phyloP scores from a whole-genome alignment of 2,329 filamentous ascomycete genomes.

The Zarea fungicola region DNA sequence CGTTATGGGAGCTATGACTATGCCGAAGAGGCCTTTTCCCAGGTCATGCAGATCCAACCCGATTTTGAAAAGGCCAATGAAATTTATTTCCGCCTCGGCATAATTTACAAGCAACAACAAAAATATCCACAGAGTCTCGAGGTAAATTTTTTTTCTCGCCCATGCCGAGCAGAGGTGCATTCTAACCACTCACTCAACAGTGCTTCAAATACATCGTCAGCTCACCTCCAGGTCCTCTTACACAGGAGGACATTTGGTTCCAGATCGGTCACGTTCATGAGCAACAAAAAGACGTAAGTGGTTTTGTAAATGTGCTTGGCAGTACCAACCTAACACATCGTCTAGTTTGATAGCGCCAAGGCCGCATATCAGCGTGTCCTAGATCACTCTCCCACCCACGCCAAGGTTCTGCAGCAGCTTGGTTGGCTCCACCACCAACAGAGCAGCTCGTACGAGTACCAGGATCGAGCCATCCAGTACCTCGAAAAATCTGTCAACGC shows the following conservation, averaged over 20 bases:
- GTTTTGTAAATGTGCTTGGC: not conserved
- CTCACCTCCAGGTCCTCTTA: constrained; percentile 85
- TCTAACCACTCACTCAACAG: constrained; percentile 42
- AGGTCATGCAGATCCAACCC: constrained; percentile 98
- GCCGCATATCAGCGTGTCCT: constrained; percentile 87
- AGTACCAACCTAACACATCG: constrained; percentile 31
- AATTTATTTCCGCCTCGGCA: constrained; percentile 97
- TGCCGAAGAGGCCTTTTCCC: constrained; percentile 94
- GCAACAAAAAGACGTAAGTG: constrained; percentile 92
- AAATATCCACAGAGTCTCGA: constrained; percentile 91
- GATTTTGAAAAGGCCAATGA: constrained; percentile 98
- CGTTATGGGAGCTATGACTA: constrained; percentile 94
- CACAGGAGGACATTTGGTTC: constrained; percentile 99
- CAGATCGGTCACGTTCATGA: constrained; percentile 99
- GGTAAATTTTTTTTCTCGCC: constrained; percentile 44
- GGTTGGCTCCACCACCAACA: constrained; percentile 98
- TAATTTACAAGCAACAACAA: constrained; percentile 98
- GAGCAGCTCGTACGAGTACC: constrained; percentile 82
- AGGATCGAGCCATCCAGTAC: constrained; percentile 95
- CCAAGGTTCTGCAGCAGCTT: constrained; percentile 95
- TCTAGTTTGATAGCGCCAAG: constrained; percentile 90
- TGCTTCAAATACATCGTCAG: constrained; percentile 98
- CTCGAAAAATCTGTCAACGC: constrained; percentile 93
- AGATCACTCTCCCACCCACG: constrained; percentile 90
- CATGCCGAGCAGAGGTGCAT: not conserved